Base-by-base conservation (phyloP, 257 asterid species). In the Gentiana macrophylla region DNA sequence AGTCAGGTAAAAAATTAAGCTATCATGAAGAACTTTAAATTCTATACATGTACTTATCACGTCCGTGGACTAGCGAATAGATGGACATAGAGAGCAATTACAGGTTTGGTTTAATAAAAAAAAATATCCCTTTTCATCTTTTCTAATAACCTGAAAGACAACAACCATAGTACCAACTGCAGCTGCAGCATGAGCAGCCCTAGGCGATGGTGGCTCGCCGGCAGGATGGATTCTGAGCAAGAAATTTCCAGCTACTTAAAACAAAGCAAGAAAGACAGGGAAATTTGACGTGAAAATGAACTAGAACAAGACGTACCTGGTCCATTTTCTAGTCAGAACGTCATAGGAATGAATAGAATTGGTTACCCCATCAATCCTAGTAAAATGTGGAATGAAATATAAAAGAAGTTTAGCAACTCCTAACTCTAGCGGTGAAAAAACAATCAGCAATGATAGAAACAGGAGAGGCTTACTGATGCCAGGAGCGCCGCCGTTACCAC, bases 111-210 rank as follows among this genome's bases (percentile, higher is more conserved):
- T 24, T 24, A 24, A 24, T 0, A 24, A 24, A 24, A 24, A 24
- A 24, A 24, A 24, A 24, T 50, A 52, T 54, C 37, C 45, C 44
- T n/a, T 51, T 12, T 56, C 63, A 67, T 32, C 55, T 41, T 36
- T 52, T 60, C 55, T 52, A 61, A 66, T 71, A 72, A 92, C 99
- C 99, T 92, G 99, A 80, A 92, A 85, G 61, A 79, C 99, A 62
- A 92, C 97, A 62, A 92, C 97, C 99, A 92, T 92, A 62, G 94
- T 88, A 64, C 99, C 99, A 58, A 92, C 99, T 13, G 95, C 89
- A 12, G 97, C 94, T 37, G 99, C 99, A 0, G 86, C 86, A 49
- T 92, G 99, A 0, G 97, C 99, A 55, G 99, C 99, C 72, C 99
- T 81, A 3, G 95, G 99, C 8, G 99, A 85, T n/a, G 99, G 99